These are phyloP conservation scores for Aspergillus carbonarius DNA, from an alignment of 2,329 filamentous ascomycete species.

Conservation along the genomic window DNA sequence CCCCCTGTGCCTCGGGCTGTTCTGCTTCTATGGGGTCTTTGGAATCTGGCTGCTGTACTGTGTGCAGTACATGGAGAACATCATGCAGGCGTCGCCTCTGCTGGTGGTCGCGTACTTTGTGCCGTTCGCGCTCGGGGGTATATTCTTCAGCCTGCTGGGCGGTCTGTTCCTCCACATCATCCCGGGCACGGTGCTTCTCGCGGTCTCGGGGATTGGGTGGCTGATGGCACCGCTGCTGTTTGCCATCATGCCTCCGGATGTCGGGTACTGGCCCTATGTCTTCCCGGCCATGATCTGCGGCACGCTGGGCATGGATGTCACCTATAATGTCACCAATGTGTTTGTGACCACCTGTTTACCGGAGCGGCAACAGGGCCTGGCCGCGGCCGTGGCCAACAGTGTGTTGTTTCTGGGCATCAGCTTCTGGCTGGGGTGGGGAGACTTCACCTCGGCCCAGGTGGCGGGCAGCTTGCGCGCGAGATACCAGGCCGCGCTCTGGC, in stretches of 20 bases:
- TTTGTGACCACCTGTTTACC: conserved; percentile 75
- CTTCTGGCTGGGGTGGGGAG: conserved; percentile 68
- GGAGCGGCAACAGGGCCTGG: conserved; percentile 65
- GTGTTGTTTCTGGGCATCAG: conserved; percentile 71
- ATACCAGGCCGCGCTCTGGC: conserved; percentile 66
- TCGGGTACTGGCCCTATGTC: conserved; percentile 69
- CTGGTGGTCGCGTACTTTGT: conserved; percentile 67
- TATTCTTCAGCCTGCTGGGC: conserved; percentile 62
- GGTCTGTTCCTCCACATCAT: conserved; percentile 68
- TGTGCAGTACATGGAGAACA: conserved; percentile 64
- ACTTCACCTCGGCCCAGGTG: conserved; percentile 57
- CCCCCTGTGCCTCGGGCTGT: conserved; percentile 59
- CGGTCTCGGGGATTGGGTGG: conserved; percentile 62
- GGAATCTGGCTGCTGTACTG: conserved; percentile 69
- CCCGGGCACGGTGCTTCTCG: conserved; percentile 61
- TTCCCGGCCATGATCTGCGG: conserved; percentile 63
- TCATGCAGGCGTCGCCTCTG: conserved; percentile 60
- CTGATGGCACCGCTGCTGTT: conserved; percentile 62
- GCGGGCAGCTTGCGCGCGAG: conserved; percentile 47
- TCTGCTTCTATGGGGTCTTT: conserved; percentile 67
- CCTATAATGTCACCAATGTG: conserved; percentile 72
- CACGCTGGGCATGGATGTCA: conserved; percentile 73
- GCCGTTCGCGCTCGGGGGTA: conserved; percentile 67
- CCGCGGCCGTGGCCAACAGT: conserved; percentile 69
- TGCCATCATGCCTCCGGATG: conserved; percentile 59